phyloP scores from a whole-genome alignment of 306 rosid genomes.

The Gleditsia sinensis region DNA sequence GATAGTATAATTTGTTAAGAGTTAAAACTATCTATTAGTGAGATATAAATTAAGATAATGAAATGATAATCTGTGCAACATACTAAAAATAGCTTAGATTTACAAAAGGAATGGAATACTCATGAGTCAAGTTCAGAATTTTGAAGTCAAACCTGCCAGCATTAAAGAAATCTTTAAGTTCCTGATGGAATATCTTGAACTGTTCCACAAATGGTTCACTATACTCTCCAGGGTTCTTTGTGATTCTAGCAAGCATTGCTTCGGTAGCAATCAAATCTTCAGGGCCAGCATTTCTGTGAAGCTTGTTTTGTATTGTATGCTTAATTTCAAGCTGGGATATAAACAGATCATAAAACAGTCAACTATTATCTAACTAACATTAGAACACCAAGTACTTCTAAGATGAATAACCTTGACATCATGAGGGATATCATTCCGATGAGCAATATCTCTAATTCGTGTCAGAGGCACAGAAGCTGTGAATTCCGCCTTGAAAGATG shows the following conservation, averaged over 20 bases:
- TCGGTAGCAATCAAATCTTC: constrained; percentile 98
- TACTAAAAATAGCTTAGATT: constrained; percentile 16
- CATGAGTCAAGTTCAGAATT: constrained; percentile 1
- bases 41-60: neutral
- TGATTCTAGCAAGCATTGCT: constrained; percentile 91
- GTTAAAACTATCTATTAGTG: neutral
- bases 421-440: constrained; percentile 91
- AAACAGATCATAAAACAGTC: constrained; percentile 29
- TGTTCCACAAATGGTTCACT: constrained; percentile 83
- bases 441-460: constrained; percentile 98
- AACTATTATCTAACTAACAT: constrained; percentile 23
- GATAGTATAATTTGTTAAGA: neutral
- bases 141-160: constrained; percentile 87
- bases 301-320: constrained; percentile 98
- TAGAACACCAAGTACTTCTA: constrained; percentile 21
- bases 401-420: constrained; percentile 77
- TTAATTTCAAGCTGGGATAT: constrained; percentile 79
- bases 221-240: constrained; percentile 79
- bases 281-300: constrained; percentile 97
- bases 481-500: constrained; percentile 97
- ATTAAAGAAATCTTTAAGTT: constrained; percentile 97
- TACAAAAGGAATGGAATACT: constrained; percentile 15
- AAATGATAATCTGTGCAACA: neutral
- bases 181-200: constrained; percentile 86
- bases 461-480: constrained; percentile 98